Evolutionary conservation across 2,329 filamentous ascomycete species (phyloP).

Genomic region (Aureobasidium sp.): DNA sequence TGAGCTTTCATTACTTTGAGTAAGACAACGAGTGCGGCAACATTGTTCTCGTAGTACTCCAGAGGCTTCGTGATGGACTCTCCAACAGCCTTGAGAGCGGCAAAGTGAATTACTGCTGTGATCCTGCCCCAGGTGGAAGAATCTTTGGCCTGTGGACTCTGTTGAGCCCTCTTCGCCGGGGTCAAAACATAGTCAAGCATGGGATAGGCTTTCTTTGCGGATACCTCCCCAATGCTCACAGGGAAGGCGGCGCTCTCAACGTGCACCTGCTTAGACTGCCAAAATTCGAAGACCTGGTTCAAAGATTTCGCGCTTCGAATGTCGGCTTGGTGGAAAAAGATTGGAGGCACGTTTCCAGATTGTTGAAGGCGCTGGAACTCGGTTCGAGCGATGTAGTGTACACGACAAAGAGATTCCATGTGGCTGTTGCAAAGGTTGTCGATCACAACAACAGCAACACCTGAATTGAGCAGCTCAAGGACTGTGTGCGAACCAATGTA

Average conservation of each 20-base stretch:
- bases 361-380: slow-evolving; percentile 31
- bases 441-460: slow-evolving; percentile 46
- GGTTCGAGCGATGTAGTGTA: slow-evolving; percentile 31
- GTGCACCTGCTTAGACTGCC: background rate
- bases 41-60: slow-evolving; percentile 62
- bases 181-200: slow-evolving; percentile 9
- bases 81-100: slow-evolving; percentile 59
- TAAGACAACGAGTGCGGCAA: slow-evolving; percentile 56
- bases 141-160: slow-evolving; percentile 22
- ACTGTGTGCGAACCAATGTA: slow-evolving; percentile 49
- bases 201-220: slow-evolving; percentile 2
- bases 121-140: slow-evolving; percentile 43
- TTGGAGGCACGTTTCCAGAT: slow-evolving; percentile 36
- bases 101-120: slow-evolving; percentile 61
- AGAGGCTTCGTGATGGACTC: slow-evolving; percentile 56
- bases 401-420: slow-evolving; percentile 28
- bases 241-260: slow-evolving; percentile 23
- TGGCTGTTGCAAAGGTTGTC: slow-evolving; percentile 39
- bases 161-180: background rate
- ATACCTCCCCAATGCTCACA: slow-evolving; percentile 26
- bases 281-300: slow-evolving; percentile 31
- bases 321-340: slow-evolving; percentile 42
- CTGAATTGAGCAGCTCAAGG: slow-evolving; percentile 47
- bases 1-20: slow-evolving; percentile 51
- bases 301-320: slow-evolving; percentile 38